These are phyloP conservation scores for Alternaria atra DNA, from an alignment of 2,329 filamentous ascomycete genomes.

Conservation along the genomic window DNA sequence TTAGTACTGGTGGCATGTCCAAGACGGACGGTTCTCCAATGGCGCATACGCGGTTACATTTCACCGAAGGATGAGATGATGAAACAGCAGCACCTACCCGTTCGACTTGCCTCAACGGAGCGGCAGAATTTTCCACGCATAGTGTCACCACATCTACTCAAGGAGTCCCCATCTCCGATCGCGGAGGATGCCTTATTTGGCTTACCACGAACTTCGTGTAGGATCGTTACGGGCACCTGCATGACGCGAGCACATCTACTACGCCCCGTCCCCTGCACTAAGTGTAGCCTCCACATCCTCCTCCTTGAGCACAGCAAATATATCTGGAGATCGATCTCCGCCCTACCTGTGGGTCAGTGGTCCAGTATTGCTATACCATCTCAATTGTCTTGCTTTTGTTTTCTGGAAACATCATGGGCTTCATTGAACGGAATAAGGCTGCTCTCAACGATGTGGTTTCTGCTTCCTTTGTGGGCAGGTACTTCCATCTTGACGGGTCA, in stretches of 20 bases:
- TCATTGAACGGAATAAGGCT: slow-evolving; percentile 31
- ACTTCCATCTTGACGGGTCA: slow-evolving; percentile 80
- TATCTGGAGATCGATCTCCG: slow-evolving; percentile 9
- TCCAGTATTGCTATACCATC: neutral
- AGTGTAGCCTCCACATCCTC: neutral
- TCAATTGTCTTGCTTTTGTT: neutral
- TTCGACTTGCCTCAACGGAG: slow-evolving; percentile 3
- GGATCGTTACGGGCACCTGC: slow-evolving; percentile 7
- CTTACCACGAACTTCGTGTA: neutral
- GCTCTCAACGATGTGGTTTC: slow-evolving; percentile 45
- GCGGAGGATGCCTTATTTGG: neutral
- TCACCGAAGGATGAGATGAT: slow-evolving; percentile 12
- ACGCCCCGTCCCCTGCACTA: slow-evolving; percentile 4
- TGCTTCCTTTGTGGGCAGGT: slow-evolving; percentile 45
- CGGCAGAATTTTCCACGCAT: neutral
- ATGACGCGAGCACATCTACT: slow-evolving; percentile 14
- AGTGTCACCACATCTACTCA: slow-evolving; percentile 4
- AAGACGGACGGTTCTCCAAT: slow-evolving; percentile 5
- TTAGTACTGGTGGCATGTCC: slow-evolving; percentile 1
- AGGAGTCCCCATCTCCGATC: slow-evolving; percentile 1
- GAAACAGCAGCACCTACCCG: slow-evolving; percentile 3
- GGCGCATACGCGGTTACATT: slow-evolving; percentile 8
- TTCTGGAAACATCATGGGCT: slow-evolving; percentile 21
- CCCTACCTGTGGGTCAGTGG: neutral
- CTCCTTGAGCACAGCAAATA: neutral